Evolutionary conservation across 75 land plant genomes (phyloP).

Genomic region (Gnetum montanum): DNA sequence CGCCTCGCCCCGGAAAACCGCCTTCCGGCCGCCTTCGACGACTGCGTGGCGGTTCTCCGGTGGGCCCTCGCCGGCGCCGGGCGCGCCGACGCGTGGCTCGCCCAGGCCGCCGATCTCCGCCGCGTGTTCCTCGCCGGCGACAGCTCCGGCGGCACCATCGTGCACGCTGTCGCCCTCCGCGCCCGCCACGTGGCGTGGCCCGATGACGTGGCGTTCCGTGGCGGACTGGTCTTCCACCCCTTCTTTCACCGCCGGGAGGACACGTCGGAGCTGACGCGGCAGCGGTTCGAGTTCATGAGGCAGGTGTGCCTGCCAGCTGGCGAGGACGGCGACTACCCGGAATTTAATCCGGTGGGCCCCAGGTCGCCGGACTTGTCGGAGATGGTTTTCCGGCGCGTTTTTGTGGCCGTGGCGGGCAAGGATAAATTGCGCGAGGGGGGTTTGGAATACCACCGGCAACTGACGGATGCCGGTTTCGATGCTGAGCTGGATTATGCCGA

Average conservation of each 20-base stretch:
- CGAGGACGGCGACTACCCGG: slow-evolving; percentile 74
- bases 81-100: slow-evolving; percentile 36
- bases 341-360: slow-evolving; percentile 76
- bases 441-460: slow-evolving; percentile 45
- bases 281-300: slow-evolving; percentile 68
- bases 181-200: slow-evolving; percentile 37
- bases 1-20: slow-evolving; percentile 73
- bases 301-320: slow-evolving; percentile 69
- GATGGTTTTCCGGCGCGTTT: slow-evolving; percentile 44
- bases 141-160: slow-evolving; percentile 92
- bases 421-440: slow-evolving; percentile 79
- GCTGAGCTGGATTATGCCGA: no score
- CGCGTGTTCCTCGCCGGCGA: slow-evolving; percentile 67
- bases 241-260: slow-evolving; percentile 47
- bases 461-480: slow-evolving; percentile 34
- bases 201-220: slow-evolving; percentile 51
- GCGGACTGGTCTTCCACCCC: no score
- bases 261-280: slow-evolving; percentile 71
- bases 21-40: slow-evolving; percentile 78
- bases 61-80: slow-evolving; percentile 44
- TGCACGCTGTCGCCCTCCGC: slow-evolving; percentile 64
- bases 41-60: slow-evolving; percentile 54
- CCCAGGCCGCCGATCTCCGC: slow-evolving; percentile 20
- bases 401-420: slow-evolving; percentile 64
- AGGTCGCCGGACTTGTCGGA: slow-evolving; percentile 15